These are phyloP conservation scores for Eucalyptus cladocalyx DNA, from an alignment of 345 rosid genomes.

Conservation along the genomic window DNA sequence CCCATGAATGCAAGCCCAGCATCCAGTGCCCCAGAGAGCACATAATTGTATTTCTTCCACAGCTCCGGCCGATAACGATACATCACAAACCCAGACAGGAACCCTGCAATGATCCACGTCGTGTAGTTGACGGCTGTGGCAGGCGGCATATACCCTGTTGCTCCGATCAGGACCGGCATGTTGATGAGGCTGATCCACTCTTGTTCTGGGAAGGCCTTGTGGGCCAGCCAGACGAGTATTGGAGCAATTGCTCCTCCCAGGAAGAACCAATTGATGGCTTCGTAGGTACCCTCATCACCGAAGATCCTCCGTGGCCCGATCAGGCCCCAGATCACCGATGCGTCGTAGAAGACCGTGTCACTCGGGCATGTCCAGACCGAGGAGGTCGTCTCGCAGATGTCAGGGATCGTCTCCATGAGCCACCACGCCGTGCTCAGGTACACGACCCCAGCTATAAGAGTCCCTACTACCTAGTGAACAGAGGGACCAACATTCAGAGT, in stretches of 20 bases:
- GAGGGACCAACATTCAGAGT: background rate
- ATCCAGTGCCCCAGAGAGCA: conserved; percentile 84
- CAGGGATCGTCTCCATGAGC: conserved; percentile 85
- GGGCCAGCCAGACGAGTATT: conserved; percentile 61
- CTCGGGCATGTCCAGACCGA: conserved; percentile 85
- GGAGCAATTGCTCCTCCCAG: conserved; percentile 77
- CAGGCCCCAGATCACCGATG: conserved; percentile 94
- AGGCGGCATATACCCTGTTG: conserved; percentile 85
- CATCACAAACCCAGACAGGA: conserved; percentile 74
- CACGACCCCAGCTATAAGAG: conserved; percentile 66
- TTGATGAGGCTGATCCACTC: conserved; percentile 85
- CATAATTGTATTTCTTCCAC: conserved; percentile 88
- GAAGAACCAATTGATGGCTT: conserved; percentile 87
- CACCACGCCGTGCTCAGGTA: conserved; percentile 94
- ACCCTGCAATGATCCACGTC: conserved; percentile 73
- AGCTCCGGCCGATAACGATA: conserved; percentile 64
- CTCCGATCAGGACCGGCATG: conserved; percentile 87
- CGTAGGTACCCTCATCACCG: conserved; percentile 73
- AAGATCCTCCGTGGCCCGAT: conserved; percentile 86
- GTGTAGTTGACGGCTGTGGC: conserved; percentile 99
- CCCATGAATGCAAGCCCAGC: conserved; percentile 99
- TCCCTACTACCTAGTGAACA: conserved; percentile 59
- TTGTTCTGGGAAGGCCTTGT: conserved; percentile 62
- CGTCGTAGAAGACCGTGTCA: conserved; percentile 87
- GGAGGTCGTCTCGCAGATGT: conserved; percentile 58